phyloP scores from a whole-genome alignment of 345 rosid species.

The Lepidium didymum region DNA sequence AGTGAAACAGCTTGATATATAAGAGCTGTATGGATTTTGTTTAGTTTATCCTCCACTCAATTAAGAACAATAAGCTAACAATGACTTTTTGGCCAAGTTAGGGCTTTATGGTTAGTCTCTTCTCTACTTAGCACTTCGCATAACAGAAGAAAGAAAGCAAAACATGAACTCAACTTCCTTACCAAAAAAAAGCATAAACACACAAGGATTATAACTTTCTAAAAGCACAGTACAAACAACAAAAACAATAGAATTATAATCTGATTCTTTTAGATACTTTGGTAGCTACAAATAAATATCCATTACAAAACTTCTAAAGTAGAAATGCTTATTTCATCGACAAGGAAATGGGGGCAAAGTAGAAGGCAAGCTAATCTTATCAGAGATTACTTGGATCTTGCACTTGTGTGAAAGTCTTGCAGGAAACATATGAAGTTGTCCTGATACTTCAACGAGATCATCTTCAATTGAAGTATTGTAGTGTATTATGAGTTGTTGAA shows the following conservation, averaged over 20 bases:
- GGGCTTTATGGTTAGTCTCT: background rate
- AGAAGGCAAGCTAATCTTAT: background rate
- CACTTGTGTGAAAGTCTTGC: slow-evolving; percentile 11
- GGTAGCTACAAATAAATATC: background rate
- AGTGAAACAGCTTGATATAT: slow-evolving; percentile 2
- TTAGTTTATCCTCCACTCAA: background rate
- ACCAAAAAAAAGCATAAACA: background rate
- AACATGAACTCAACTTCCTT: background rate
- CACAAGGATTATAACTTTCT: background rate
- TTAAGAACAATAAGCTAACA: background rate
- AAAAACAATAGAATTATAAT: background rate
- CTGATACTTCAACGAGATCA: slow-evolving; percentile 8
- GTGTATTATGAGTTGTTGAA: slow-evolving; percentile 5
- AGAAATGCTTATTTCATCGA: background rate
- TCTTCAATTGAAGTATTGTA: background rate
- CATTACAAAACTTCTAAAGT: background rate
- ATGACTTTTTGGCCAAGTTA: background rate
- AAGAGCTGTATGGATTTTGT: background rate
- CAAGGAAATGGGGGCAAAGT: background rate
- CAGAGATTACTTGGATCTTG: slow-evolving; percentile 17
- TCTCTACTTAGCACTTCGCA: background rate
- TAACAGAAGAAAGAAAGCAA: background rate
- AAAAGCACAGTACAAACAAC: background rate
- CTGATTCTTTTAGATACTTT: background rate
- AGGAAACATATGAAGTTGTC: background rate